A percentile compares a stretch with the other conserved stretches of the same genome.
Evolutionary conservation across 179 eudicot genomes (phyloP).

Genomic region (Dionaea muscipula): DNA sequence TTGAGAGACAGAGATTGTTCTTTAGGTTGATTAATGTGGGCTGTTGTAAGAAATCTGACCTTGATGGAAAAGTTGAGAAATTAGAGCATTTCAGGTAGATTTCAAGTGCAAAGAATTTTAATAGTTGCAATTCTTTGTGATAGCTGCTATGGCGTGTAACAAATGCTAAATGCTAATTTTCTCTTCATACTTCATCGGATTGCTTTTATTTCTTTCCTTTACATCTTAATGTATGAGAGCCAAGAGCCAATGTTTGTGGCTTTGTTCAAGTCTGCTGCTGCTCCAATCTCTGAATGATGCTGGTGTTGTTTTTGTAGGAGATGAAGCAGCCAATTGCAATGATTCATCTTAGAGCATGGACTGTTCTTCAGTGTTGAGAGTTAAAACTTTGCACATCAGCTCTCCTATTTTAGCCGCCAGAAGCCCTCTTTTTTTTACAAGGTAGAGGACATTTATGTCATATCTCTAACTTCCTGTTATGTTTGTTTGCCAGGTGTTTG

Average conservation of each 20-base stretch:
- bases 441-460: constrained; percentile 24
- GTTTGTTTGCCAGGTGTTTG: neutral
- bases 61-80: too few relatives aligned
- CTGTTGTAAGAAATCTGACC: too few relatives aligned
- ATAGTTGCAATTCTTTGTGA: too few relatives aligned
- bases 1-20: too few relatives aligned
- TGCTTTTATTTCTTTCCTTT: too few relatives aligned
- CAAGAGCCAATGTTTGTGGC: neutral
- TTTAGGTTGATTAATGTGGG: too few relatives aligned
- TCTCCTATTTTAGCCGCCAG: constrained; percentile 97
- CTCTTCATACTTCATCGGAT: too few relatives aligned
- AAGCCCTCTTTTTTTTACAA: constrained; percentile 92
- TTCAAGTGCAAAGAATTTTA: too few relatives aligned
- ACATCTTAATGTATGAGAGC: too few relatives aligned
- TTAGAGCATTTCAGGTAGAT: too few relatives aligned
- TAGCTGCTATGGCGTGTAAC: too few relatives aligned
- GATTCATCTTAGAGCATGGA: constrained; percentile 80
- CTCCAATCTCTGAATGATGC: neutral
- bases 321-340: constrained; percentile 61
- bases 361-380: constrained; percentile 51
- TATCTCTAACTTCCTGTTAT: neutral
- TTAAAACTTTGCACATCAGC: constrained; percentile 73
- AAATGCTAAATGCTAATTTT: too few relatives aligned
- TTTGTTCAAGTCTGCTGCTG: neutral
- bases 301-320: constrained; percentile 30